A percentile compares a stretch with the other conserved stretches of the same genome.
Conservation (phyloP, 2,329 filamentous ascomycete species). For the Claviceps sp. region DNA sequence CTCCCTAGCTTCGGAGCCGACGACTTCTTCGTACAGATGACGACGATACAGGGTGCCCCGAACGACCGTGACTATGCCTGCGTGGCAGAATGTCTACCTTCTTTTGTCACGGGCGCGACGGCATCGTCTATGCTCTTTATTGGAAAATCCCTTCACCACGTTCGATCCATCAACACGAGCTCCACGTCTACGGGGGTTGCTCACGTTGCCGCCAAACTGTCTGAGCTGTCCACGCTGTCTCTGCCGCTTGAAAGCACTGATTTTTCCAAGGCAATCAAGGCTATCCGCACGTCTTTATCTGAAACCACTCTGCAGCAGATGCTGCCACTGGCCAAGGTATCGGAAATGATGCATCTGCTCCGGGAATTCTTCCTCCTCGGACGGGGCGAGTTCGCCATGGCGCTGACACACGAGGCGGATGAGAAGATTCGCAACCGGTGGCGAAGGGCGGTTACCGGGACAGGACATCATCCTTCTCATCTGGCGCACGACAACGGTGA, state of each 20-base stretch:
- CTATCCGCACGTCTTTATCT: conserved; percentile 70
- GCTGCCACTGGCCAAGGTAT: conserved; percentile 62
- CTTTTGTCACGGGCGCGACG: conserved; percentile 62
- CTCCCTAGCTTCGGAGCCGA: conserved; percentile 61
- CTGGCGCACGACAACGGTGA: conserved; percentile 39
- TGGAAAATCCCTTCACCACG: conserved; percentile 77
- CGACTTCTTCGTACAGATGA: conserved; percentile 73
- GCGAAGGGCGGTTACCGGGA: conserved; percentile 39
- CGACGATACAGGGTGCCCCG: conserved; percentile 28
- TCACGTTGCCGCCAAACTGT: conserved; percentile 55
- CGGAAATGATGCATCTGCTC: conserved; percentile 64
- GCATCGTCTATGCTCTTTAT: conserved; percentile 82
- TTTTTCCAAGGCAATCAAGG: conserved; percentile 58
- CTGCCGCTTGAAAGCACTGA: conserved; percentile 62
- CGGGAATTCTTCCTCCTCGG: conserved; percentile 80
- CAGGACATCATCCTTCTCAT: conserved; percentile 11
- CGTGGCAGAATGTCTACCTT: conserved; percentile 52
- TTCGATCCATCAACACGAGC: conserved; percentile 43
- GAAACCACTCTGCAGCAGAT: conserved; percentile 73
- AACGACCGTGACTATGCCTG: conserved; percentile 51
- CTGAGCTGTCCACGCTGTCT: conserved; percentile 51
- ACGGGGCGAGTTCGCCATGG: conserved; percentile 82
- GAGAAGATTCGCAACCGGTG: conserved; percentile 63
- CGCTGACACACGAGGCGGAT: conserved; percentile 75
- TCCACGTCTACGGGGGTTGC: conserved; percentile 30